These are phyloP conservation scores for Debaryomyces prosopidis DNA, from an alignment of 805 yeast genomes.

Conservation along the genomic window DNA sequence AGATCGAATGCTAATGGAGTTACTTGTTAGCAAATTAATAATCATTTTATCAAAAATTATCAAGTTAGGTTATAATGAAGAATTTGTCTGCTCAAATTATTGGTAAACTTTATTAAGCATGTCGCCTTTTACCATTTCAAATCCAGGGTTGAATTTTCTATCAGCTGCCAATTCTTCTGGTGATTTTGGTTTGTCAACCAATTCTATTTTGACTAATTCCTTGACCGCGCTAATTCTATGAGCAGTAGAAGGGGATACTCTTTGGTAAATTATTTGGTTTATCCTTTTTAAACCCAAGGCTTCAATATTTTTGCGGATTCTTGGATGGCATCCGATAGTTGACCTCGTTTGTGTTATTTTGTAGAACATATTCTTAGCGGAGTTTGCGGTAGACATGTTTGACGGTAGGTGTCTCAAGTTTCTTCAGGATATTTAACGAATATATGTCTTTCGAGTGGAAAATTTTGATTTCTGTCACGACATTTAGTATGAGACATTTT, in stretches of 20 bases:
- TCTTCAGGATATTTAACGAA: not conserved
- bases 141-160: constrained; percentile 70
- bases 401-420: not conserved
- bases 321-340: constrained; percentile 79
- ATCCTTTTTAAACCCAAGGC: constrained; percentile 76
- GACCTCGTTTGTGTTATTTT: constrained; percentile 80
- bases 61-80: no score
- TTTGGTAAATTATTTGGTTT: constrained; percentile 71
- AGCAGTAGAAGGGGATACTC: constrained; percentile 75
- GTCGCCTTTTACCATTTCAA: constrained; percentile 19
- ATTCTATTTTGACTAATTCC: constrained; percentile 81
- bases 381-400: constrained; percentile 6
- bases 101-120: constrained; percentile 3
- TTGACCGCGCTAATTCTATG: constrained; percentile 82
- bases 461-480: not conserved
- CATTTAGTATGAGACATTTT: not conserved
- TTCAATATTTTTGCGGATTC: constrained; percentile 60
- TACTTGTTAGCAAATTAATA: no score
- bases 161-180: constrained; percentile 51
- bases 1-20: no score
- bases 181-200: constrained; percentile 55
- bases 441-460: not conserved
- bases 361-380: constrained; percentile 26
- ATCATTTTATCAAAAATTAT: no score
- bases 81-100: not conserved